phyloP scores from a whole-genome alignment of 1,284 basidiomycete genomes.

The Cryptococcus sp. region DNA sequence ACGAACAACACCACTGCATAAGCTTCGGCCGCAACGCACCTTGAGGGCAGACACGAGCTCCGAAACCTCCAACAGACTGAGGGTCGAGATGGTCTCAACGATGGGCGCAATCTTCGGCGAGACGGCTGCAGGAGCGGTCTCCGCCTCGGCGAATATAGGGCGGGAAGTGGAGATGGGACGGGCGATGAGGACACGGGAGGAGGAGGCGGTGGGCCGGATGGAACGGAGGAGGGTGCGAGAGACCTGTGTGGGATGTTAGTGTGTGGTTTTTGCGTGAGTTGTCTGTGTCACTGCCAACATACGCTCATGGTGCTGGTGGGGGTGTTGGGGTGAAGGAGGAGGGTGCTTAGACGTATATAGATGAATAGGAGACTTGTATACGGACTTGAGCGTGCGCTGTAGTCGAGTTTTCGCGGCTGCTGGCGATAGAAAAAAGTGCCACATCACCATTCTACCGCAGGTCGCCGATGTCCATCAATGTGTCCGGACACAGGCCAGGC shows the following conservation, averaged over 20 bases:
- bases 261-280: neutral
- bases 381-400: neutral
- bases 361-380: no score
- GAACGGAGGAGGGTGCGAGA: constrained; percentile 17
- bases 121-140: constrained; percentile 21
- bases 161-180: constrained; percentile 33
- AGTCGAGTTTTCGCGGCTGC: neutral
- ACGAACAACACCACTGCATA: neutral
- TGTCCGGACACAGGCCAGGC: no score
- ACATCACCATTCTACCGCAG: neutral
- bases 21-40: constrained; percentile 53
- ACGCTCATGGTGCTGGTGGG: no score
- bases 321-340: no score
- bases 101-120: constrained; percentile 69
- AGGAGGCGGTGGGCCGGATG: constrained; percentile 12
- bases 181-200: constrained; percentile 9
- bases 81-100: constrained; percentile 87
- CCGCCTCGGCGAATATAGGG: constrained; percentile 24
- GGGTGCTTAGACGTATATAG: no score
- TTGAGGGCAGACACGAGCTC: constrained; percentile 90
- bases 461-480: no score
- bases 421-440: constrained; percentile 6
- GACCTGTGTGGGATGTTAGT: neutral
- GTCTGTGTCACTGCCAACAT: no score
- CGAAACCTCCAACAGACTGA: constrained; percentile 94